phyloP scores from a whole-genome alignment of 208 protist species.

The Porcisia hertigi region DNA sequence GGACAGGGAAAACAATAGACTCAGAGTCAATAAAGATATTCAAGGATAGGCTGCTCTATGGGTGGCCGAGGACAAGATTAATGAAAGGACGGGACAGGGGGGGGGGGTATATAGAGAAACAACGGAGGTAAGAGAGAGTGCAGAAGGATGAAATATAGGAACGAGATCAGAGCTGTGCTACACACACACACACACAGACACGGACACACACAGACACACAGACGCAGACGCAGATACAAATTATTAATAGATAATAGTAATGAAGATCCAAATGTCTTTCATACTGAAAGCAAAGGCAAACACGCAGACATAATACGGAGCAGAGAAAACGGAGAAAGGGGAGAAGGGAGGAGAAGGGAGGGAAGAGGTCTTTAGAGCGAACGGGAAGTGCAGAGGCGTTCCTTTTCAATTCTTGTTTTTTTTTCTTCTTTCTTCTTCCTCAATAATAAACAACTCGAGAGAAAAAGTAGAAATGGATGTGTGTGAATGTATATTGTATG shows the following conservation, averaged over 20 bases:
- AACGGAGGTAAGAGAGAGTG: no score
- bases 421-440: no score
- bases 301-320: neutral
- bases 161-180: neutral
- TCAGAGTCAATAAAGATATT: neutral
- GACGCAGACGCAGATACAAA: neutral
- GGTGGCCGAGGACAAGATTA: neutral
- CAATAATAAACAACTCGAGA: no score
- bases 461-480: no score
- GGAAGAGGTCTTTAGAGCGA: neutral
- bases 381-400: neutral
- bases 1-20: no score
- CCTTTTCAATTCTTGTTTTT: no score
- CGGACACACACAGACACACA: conserved; percentile 1
- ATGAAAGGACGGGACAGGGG: neutral
- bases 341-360: neutral
- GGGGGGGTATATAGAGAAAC: no score
- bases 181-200: neutral
- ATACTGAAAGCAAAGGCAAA: neutral
- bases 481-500: no score
- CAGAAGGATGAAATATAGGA: no score
- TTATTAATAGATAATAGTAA: no score
- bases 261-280: no score
- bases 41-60: no score
- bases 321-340: neutral